Evolutionary conservation across 768 basidiomycete genomes (phyloP).

Genomic region (Mycena indigotica): DNA sequence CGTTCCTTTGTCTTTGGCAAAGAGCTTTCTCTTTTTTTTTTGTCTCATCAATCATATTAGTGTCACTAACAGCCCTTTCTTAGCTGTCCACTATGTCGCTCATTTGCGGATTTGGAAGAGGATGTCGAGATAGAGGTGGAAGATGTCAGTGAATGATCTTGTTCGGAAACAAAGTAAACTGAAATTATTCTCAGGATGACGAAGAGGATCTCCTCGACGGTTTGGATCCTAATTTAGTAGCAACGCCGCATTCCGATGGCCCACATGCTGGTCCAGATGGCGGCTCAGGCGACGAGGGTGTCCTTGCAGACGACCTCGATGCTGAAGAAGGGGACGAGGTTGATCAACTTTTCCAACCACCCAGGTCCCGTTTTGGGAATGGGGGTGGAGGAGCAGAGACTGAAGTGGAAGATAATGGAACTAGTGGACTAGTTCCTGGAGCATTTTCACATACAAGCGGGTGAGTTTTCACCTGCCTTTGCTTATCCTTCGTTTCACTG

Average conservation of each 20-base stretch:
- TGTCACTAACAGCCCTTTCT: background rate
- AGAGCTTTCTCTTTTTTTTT: too few relatives aligned
- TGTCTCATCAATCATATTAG: background rate
- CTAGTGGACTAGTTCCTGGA: background rate
- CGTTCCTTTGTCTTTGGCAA: background rate
- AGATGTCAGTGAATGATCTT: constrained; percentile 1
- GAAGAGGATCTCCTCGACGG: background rate
- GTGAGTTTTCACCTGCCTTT: background rate
- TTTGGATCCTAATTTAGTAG: constrained; percentile 1
- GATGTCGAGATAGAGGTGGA: constrained; percentile 22
- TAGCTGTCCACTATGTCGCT: constrained; percentile 92
- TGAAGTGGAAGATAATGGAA: constrained; percentile 22
- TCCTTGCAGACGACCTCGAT: constrained; percentile 21
- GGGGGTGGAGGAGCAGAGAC: constrained; percentile 17
- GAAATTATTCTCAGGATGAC: background rate
- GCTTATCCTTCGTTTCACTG: too few relatives aligned
- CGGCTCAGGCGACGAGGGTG: constrained; percentile 9
- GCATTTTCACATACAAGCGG: background rate
- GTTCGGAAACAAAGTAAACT: background rate
- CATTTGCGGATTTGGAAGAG: constrained; percentile 86
- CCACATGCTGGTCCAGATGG: background rate
- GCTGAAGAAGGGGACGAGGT: constrained; percentile 21
- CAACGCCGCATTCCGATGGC: background rate
- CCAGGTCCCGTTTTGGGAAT: background rate
- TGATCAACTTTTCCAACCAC: constrained; percentile 8